Evolutionary conservation across 257 asterid species (phyloP), one percentile per base, ranked within the genome.

Genomic region (Phtheirospermum japonicum): DNA sequence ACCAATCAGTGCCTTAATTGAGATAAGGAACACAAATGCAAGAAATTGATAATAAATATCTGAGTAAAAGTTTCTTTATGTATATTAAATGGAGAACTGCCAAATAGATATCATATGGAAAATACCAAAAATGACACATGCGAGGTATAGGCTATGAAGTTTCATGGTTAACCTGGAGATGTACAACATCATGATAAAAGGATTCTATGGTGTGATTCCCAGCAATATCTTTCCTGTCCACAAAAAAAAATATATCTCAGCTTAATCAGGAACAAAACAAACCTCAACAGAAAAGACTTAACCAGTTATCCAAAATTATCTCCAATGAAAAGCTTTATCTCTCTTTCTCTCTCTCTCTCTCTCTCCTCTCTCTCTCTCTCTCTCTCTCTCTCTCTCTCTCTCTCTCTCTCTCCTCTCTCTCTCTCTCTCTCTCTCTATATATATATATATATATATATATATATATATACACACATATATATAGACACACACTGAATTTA

Each of bases 141-240:
- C 19, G 61, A 36, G 59, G 57, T 19, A 73, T 42, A 64, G 66
- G 66, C 70, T 36, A 48, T 55, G 50, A 71, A 68, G 64, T 49
- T 71, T 63, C 16, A 50, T 61, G 56, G 60, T 59, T 36, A 60
- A 91, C 98, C 93, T 91, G 98, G 73, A 88, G 90, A 61, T 76
- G 71, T 55, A 88, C 96, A 75, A 86, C 94, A 53, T 84, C 85
- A 50, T 58, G 83, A 79, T 85, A 91, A 77, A 88, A 88, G 43
- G 78, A 76, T 50, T 84, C 88, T 23, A 91, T 79, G 74, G 86
- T 57, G 55, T 13, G 69, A 33, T 73, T 75, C 56, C 94, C 96
- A 54, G 85, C 76, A 72, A 91, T 65, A 73, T 91, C 98, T 67
- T 88, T 82, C 84, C 98, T 91, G 87, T 63, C 31, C 75, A 73